Evolutionary conservation across 2,329 filamentous ascomycete species (phyloP), one percentile per base, ranked within the genome.

Genomic region (Microdochium paspali): DNA sequence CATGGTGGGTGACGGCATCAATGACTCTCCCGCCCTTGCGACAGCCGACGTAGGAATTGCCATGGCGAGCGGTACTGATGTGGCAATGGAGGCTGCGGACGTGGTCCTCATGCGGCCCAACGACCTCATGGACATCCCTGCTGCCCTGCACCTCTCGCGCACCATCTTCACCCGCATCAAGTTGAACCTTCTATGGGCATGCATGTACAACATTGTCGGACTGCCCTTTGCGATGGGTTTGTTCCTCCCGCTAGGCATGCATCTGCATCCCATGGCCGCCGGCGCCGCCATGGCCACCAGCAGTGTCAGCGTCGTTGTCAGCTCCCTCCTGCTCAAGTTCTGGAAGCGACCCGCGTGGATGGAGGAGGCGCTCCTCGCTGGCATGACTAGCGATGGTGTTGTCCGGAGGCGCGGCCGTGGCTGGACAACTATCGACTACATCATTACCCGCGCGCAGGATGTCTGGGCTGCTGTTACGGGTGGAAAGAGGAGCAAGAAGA

Each of bases 1-100:
- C 55, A 98, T 98, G 93, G 90, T 97, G 13, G 90, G 93, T 46
- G 93, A 98, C 64, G 93, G 93, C 39, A 96, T 98, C 76, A 98
- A 98, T 66, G 93, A 98, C 70, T 95, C 90, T 0, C 93, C 93
- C 0, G 93, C 93, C 1, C 80, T 98, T 10, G 93, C 90, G 0
- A 95, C 90, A 0, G 90, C 93, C 10, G 84, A 95, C 56, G 82
- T 97, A 24, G 93, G 93, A 53, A 95, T 98, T 55, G 90, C 90
- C 49, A 88, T 98, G 66, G 79, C 88, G 4, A 90, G 84, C 7
- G 93, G 93, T 48, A 97, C 93, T 0, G 93, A 97, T 62, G 91
- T 98, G 1, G 93, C 93, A 45, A 95, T 98, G 82, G 93, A 97
- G 69, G 93, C 93, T 1, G 93, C 93, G 0, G 90, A 95, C 58